Conservation (phyloP, 2,329 filamentous ascomycete genomes). For the Nemania diffusa region DNA sequence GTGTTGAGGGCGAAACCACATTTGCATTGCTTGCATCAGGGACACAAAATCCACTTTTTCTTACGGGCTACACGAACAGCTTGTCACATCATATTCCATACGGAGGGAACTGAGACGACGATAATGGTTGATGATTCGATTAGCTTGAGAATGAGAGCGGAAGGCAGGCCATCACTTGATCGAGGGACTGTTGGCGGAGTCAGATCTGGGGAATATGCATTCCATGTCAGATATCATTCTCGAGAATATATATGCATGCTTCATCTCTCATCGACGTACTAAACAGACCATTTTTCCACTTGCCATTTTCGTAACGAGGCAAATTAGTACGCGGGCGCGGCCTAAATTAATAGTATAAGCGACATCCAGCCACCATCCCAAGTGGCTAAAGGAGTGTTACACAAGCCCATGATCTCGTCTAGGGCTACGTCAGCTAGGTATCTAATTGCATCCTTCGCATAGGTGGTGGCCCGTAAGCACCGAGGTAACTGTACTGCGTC, state of each 20-base stretch:
- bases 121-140: slow-evolving; percentile 36
- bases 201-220: slow-evolving; percentile 8
- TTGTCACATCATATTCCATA: slow-evolving; percentile 24
- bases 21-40: slow-evolving; percentile 26
- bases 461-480: background rate
- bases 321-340: background rate
- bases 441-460: background rate
- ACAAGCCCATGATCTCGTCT: background rate
- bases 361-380: background rate
- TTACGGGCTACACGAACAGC: slow-evolving; percentile 17
- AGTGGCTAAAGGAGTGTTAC: background rate
- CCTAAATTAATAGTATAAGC: too few relatives aligned
- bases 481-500: background rate
- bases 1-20: slow-evolving; percentile 27
- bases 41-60: slow-evolving; percentile 17
- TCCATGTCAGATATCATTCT: slow-evolving; percentile 33
- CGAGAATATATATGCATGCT: slow-evolving; percentile 34
- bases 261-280: slow-evolving; percentile 21
- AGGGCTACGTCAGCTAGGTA: background rate
- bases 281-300: background rate
- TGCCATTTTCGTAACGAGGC: background rate
- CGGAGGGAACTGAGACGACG: slow-evolving; percentile 28
- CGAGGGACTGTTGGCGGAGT: slow-evolving; percentile 5
- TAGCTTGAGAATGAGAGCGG: slow-evolving; percentile 23
- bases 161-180: slow-evolving; percentile 3